Percentiles rank a stretch among this genome's conserved stretches.
phyloP scores from a whole-genome alignment of 2,329 filamentous ascomycete genomes.

The Thelonectria olida region DNA sequence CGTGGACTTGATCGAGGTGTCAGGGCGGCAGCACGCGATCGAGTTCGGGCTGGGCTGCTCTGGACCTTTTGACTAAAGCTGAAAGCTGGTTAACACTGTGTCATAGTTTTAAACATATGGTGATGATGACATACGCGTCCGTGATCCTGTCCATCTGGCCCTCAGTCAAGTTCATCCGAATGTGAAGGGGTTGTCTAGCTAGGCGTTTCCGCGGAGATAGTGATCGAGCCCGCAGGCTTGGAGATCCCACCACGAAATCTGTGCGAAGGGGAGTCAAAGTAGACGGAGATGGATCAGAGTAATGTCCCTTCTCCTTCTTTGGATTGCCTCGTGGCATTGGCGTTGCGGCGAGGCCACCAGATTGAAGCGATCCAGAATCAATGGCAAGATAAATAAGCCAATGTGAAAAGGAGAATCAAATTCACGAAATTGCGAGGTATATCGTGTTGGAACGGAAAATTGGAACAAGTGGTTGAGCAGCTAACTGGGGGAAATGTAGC shows the following conservation, averaged over 20 bases:
- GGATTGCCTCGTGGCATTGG: conserved; percentile 31
- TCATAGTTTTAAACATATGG: background rate
- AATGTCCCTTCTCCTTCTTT: conserved; percentile 26
- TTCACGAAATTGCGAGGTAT: no score
- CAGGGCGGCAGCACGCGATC: conserved; percentile 23
- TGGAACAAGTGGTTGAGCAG: background rate
- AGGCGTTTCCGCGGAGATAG: conserved; percentile 47
- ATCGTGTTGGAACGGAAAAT: background rate
- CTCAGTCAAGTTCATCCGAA: conserved; percentile 60
- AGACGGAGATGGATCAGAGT: conserved; percentile 38
- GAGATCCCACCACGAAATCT: conserved; percentile 49
- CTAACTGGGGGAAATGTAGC: background rate
- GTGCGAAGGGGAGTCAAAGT: conserved; percentile 45
- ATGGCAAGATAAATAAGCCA: no score
- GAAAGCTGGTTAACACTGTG: conserved; percentile 13
- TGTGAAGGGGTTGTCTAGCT: conserved; percentile 51
- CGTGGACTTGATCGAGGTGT: conserved; percentile 35
- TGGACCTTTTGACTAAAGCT: conserved; percentile 48
- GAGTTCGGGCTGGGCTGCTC: conserved; percentile 36
- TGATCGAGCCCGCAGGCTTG: conserved; percentile 43
- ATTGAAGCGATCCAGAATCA: background rate
- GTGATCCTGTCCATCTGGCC: conserved; percentile 59
- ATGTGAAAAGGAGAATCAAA: no score
- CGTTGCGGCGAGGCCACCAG: conserved; percentile 15
- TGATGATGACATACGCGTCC: conserved; percentile 49